Evolutionary conservation across 2,329 filamentous ascomycete genomes (phyloP).

Genomic region (Colletotrichum aenigma): DNA sequence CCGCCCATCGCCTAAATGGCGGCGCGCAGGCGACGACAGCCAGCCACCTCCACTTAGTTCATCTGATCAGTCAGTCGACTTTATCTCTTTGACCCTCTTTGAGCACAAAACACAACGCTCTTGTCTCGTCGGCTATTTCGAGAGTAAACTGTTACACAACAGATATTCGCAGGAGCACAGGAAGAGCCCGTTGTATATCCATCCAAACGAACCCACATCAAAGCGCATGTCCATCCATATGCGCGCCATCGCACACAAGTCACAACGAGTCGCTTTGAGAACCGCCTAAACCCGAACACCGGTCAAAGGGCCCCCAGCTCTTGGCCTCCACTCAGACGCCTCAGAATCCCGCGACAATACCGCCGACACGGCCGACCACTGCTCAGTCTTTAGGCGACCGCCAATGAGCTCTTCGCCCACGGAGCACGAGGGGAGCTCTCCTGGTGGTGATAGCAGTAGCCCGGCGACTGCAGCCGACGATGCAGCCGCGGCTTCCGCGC

Average conservation of each 20-base stretch:
- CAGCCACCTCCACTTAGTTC: neutral
- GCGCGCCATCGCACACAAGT: neutral
- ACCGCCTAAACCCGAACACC: neutral
- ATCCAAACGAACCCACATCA: neutral
- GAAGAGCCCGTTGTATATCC: neutral
- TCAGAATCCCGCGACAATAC: neutral
- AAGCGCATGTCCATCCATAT: neutral
- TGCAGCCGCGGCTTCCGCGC: neutral
- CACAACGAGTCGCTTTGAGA: neutral
- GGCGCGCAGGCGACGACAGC: neutral
- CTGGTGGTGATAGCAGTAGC: neutral
- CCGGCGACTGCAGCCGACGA: neutral
- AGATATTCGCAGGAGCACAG: neutral
- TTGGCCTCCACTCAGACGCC: neutral
- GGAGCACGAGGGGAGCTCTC: neutral
- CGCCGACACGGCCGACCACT: neutral
- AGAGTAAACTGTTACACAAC: neutral
- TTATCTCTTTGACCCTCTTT: neutral
- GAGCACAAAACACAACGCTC: neutral
- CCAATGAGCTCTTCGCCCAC: slow-evolving; percentile 7
- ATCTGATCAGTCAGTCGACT: neutral
- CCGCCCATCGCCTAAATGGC: neutral
- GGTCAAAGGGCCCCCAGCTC: neutral
- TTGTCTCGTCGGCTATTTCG: neutral
- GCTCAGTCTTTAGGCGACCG: neutral